Evolutionary conservation across 1,139 yeast species (phyloP).

Genomic region (Pneumocystis oryctolagi): DNA sequence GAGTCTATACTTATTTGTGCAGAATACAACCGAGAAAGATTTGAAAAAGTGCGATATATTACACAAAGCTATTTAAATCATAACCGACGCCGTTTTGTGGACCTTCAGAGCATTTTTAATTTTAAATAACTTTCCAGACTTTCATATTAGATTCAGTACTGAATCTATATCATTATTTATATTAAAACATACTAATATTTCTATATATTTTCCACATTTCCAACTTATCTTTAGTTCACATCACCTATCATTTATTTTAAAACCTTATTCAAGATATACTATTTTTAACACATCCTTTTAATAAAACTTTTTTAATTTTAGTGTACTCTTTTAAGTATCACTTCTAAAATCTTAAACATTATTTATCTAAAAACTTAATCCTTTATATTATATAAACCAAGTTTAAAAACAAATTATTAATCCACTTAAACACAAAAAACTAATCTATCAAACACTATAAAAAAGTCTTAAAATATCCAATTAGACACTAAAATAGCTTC

Average conservation of each 20-base stretch:
- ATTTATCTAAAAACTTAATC: background rate
- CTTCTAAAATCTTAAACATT: too few species aligned
- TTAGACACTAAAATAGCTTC: too few species aligned
- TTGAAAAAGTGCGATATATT: constrained; percentile 44
- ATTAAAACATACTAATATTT: background rate
- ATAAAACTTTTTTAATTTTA: background rate
- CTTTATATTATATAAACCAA: too few species aligned
- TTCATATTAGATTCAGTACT: background rate
- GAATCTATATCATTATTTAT: background rate
- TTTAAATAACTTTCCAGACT: constrained; percentile 2
- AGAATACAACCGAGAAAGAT: constrained; percentile 60
- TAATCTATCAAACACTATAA: too few species aligned
- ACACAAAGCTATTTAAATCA: constrained; percentile 61
- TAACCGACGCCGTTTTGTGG: constrained; percentile 85
- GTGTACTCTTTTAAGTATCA: background rate
- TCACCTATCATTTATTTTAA: too few species aligned
- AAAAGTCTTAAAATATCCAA: too few species aligned
- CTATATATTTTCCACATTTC: background rate
- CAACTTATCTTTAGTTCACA: background rate
- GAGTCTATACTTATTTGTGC: constrained; percentile 52
- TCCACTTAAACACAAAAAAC: too few species aligned
- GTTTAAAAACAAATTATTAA: too few species aligned
- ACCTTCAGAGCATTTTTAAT: constrained; percentile 60
- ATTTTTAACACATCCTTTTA: background rate
- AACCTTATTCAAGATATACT: background rate